Conservation (phyloP, 768 basidiomycete genomes). For the Suillus discolor region DNA sequence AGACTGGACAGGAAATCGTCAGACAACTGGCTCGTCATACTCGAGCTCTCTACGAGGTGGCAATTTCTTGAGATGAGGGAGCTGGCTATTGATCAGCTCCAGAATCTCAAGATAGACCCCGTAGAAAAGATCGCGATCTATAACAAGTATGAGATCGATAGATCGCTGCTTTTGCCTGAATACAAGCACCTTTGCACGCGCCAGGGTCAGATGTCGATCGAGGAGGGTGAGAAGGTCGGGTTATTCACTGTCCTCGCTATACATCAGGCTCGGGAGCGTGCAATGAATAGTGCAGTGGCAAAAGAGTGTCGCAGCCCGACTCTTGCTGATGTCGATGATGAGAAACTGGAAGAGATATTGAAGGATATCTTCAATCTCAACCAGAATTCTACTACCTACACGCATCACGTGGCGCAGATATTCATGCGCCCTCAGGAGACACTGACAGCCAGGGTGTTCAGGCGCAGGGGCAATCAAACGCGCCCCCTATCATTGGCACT, state of each 20-base stretch:
- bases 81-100: slow-evolving; percentile 58
- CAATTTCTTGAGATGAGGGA: slow-evolving; percentile 49
- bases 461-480: background rate
- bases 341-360: slow-evolving; percentile 31
- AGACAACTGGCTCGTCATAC: slow-evolving; percentile 55
- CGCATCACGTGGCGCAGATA: background rate
- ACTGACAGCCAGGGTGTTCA: background rate
- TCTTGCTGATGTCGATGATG: slow-evolving; percentile 27
- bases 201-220: slow-evolving; percentile 49
- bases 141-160: slow-evolving; percentile 53
- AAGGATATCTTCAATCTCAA: slow-evolving; percentile 34
- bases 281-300: slow-evolving; percentile 35
- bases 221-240: slow-evolving; percentile 58
- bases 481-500: background rate
- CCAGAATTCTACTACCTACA: too few relatives aligned
- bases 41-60: slow-evolving; percentile 59
- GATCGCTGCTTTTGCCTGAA: slow-evolving; percentile 47
- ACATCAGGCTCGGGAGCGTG: slow-evolving; percentile 54
- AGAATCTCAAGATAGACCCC: slow-evolving; percentile 45
- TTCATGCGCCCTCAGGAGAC: background rate
- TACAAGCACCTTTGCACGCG: slow-evolving; percentile 57
- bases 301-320: slow-evolving; percentile 28
- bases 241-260: slow-evolving; percentile 55
- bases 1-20: slow-evolving; percentile 55
- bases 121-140: slow-evolving; percentile 61